These are phyloP conservation scores for Amanita exitialis DNA, from an alignment of 768 basidiomycete species.

Conservation along the genomic window DNA sequence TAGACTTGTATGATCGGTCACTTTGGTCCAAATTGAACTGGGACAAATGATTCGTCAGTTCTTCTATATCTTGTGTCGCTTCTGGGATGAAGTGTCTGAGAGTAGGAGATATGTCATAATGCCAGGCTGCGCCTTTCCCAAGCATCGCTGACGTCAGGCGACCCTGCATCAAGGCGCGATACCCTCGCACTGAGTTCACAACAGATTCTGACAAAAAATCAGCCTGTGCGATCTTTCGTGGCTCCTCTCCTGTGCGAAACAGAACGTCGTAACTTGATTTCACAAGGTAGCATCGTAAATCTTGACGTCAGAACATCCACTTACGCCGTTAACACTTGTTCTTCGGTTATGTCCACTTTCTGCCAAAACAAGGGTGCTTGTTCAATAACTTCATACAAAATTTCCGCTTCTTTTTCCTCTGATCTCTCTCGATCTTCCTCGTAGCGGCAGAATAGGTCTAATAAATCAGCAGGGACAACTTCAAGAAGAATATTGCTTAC, in stretches of 20 bases:
- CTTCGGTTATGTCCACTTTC: constrained; percentile 31
- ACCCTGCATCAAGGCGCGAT: constrained; percentile 39
- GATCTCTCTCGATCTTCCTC: constrained; percentile 15
- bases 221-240: constrained; percentile 29
- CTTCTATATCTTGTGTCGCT: constrained; percentile 22
- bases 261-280: constrained; percentile 49
- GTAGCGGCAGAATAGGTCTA: constrained; percentile 30
- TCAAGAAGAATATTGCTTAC: constrained; percentile 25
- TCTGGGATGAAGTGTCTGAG: constrained; percentile 32
- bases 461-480: neutral
- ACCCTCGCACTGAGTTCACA: constrained; percentile 43
- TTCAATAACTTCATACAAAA: constrained; percentile 39
- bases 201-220: constrained; percentile 49
- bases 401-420: constrained; percentile 26
- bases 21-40: constrained; percentile 33
- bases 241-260: constrained; percentile 43
- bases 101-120: constrained; percentile 35
- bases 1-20: constrained; percentile 26
- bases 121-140: constrained; percentile 38
- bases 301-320: neutral
- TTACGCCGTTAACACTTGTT: constrained; percentile 56
- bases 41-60: constrained; percentile 28
- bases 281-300: neutral
- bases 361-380: constrained; percentile 49
- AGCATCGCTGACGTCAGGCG: constrained; percentile 31